Evolutionary conservation across 2,329 filamentous ascomycete genomes (phyloP), one percentile per base, ranked within the genome.

Genomic region (Blastomyces parvus): DNA sequence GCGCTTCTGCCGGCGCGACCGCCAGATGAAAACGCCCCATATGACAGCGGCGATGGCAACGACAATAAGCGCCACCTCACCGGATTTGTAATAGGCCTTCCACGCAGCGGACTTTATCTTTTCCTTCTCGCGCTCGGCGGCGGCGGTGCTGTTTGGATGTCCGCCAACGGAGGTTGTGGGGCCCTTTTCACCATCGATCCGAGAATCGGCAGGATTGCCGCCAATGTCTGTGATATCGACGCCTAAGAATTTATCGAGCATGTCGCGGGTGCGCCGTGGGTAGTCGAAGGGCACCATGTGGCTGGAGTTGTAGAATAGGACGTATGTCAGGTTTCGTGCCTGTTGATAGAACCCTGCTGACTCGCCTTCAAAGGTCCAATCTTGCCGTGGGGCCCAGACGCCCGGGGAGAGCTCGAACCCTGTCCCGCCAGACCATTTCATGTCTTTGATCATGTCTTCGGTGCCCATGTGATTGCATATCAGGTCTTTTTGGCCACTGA

Each of bases 241-340:
- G 59, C 86, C 85, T 83, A 97, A 91, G 78, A 99, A 96, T 50
- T 94, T 89, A 76, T 99, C 93, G 19, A 99, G 86, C 94, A 99
- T 99, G 74, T 97, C 94, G 66, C 93, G 86, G 25, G 87, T 89
- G 65, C 91, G 88, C 58, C 91, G 86, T 0, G 93, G 88, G 70
- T 89, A 89, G 76, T 99, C 93, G 72, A 94, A 97, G 0, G 94
- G 95, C 0, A 99, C 94, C 94, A 99, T 99, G 76, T 99, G 94
- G 59, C 90, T 96, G 19, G 91, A 87, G 75, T 99, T 96, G 80
- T 96, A 90, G 78, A 97, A 96, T 50, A 95, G 82, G 40, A 99
- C 87, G 73, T 99, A 99, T 0, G 94, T 97, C 65, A 99, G 79
- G 77, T 99, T 99, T 67, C 95, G 87, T 1, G 94, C 93, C 74